Conservation (phyloP, 306 rosid species). For the Aeschynomene evenia region DNA sequence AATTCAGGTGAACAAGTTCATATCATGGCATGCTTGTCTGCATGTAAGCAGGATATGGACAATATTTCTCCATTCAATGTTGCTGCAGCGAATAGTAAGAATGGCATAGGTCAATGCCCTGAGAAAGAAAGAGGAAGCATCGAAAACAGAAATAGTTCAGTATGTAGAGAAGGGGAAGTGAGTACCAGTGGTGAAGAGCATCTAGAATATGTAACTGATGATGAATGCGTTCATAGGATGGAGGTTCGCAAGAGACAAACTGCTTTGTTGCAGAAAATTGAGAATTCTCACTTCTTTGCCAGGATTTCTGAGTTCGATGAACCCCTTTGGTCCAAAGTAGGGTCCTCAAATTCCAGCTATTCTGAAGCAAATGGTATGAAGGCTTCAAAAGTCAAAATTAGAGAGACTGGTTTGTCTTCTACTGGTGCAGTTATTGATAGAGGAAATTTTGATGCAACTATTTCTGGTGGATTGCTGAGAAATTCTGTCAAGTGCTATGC, state of each 20-base stretch:
- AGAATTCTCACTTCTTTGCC: slow-evolving; percentile 89
- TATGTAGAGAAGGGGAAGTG: slow-evolving; percentile 40
- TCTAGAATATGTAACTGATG: slow-evolving; percentile 42
- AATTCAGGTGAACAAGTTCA: slow-evolving; percentile 90
- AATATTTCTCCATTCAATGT: slow-evolving; percentile 74
- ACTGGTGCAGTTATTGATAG: slow-evolving; percentile 63
- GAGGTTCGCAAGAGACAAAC: slow-evolving; percentile 71
- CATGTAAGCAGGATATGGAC: slow-evolving; percentile 76
- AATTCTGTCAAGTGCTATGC: slow-evolving; percentile 72
- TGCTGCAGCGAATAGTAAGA: slow-evolving; percentile 67
- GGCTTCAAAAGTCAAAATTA: slow-evolving; percentile 31
- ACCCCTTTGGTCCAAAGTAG: slow-evolving; percentile 79
- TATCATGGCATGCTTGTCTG: slow-evolving; percentile 93
- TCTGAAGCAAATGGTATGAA: slow-evolving; percentile 40
- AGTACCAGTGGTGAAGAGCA: slow-evolving; percentile 49
- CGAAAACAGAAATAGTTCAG: slow-evolving; percentile 41
- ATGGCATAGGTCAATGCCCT: slow-evolving; percentile 55
- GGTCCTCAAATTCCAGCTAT: slow-evolving; percentile 29
- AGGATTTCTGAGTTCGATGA: slow-evolving; percentile 78
- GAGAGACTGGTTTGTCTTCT: slow-evolving; percentile 41
- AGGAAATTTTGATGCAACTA: slow-evolving; percentile 70
- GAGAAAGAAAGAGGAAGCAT: slow-evolving; percentile 51
- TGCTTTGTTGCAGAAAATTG: slow-evolving; percentile 62
- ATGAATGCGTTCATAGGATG: slow-evolving; percentile 67
- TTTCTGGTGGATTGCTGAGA: slow-evolving; percentile 83